Evolutionary conservation across 23 red algal genomes (phyloP).

Genomic region (Chondrus crispus): DNA sequence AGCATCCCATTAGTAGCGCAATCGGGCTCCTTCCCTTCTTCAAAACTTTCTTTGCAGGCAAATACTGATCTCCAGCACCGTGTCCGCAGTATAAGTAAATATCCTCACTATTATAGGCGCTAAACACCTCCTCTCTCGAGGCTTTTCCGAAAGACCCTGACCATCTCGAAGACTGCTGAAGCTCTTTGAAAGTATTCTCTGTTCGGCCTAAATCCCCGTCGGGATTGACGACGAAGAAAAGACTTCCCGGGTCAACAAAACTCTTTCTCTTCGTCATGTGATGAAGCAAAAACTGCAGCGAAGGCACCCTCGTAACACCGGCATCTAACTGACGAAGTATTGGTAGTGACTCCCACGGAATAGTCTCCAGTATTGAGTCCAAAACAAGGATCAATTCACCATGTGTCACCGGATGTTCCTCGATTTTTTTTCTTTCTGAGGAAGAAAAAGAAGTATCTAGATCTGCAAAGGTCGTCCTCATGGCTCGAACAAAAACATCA

Average conservation of each 20-base stretch:
- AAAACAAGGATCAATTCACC: slow-evolving; percentile 38
- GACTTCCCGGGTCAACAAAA: background rate
- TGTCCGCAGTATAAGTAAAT: slow-evolving; percentile 93
- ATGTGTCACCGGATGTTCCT: background rate
- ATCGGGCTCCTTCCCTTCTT: slow-evolving; percentile 43
- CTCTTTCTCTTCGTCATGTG: background rate
- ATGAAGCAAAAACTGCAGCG: slow-evolving; percentile 26
- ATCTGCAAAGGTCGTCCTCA: background rate
- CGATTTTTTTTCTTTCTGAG: background rate
- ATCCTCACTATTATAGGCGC: slow-evolving; percentile 10
- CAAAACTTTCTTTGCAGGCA: slow-evolving; percentile 36
- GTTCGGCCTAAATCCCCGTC: slow-evolving; percentile 71
- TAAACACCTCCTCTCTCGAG: background rate
- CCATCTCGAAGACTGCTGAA: slow-evolving; percentile 19
- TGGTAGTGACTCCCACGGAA: slow-evolving; percentile 69
- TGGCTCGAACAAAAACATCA: background rate
- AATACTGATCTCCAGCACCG: slow-evolving; percentile 73
- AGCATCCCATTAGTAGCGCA: slow-evolving; percentile 89
- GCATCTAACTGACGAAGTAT: slow-evolving; percentile 1
- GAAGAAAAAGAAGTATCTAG: background rate
- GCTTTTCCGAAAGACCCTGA: slow-evolving; percentile 33
- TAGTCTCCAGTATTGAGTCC: slow-evolving; percentile 43
- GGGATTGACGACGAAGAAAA: slow-evolving; percentile 83
- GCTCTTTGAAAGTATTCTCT: slow-evolving; percentile 46
- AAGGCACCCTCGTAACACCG: slow-evolving; percentile 25